Percentiles rank a stretch among this genome's conserved stretches.
These are phyloP conservation scores for Kwoniella bestiolae DNA, from an alignment of 768 basidiomycete species.

Conservation along the genomic window DNA sequence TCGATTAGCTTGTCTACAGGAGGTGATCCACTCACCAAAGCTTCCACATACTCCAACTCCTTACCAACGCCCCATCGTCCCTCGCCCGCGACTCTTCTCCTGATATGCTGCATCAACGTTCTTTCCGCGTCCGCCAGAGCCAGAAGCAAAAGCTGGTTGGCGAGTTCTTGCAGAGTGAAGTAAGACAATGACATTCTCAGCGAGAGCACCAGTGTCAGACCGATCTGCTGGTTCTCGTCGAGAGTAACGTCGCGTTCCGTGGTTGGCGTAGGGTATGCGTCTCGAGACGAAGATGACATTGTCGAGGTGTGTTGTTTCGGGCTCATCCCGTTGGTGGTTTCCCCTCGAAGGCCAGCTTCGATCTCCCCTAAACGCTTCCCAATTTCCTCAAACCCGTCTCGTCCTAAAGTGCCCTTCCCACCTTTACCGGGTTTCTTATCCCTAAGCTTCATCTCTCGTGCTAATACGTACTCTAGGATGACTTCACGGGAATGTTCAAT, in stretches of 20 bases:
- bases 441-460: slow-evolving; percentile 40
- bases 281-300: slow-evolving; percentile 5
- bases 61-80: slow-evolving; percentile 50
- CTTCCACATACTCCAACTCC: slow-evolving; percentile 49
- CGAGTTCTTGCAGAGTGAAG: slow-evolving; percentile 48
- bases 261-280: slow-evolving; percentile 25
- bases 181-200: slow-evolving; percentile 53
- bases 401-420: slow-evolving; percentile 52
- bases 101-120: slow-evolving; percentile 49
- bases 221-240: slow-evolving; percentile 38
- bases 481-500: slow-evolving; percentile 54
- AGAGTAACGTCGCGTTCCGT: background rate
- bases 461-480: slow-evolving; percentile 52
- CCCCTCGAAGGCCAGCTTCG: slow-evolving; percentile 39
- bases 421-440: slow-evolving; percentile 48
- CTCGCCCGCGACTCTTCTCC: slow-evolving; percentile 47
- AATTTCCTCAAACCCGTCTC: slow-evolving; percentile 50
- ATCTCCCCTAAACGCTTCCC: slow-evolving; percentile 41
- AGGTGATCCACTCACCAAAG: slow-evolving; percentile 33
- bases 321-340: slow-evolving; percentile 3
- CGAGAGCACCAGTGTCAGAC: slow-evolving; percentile 46
- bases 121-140: slow-evolving; percentile 48
- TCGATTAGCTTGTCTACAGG: background rate
- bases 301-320: slow-evolving; percentile 6
- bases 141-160: slow-evolving; percentile 39